Conservation (phyloP, 495 filamentous ascomycete species). For the Penicillium steckii region DNA sequence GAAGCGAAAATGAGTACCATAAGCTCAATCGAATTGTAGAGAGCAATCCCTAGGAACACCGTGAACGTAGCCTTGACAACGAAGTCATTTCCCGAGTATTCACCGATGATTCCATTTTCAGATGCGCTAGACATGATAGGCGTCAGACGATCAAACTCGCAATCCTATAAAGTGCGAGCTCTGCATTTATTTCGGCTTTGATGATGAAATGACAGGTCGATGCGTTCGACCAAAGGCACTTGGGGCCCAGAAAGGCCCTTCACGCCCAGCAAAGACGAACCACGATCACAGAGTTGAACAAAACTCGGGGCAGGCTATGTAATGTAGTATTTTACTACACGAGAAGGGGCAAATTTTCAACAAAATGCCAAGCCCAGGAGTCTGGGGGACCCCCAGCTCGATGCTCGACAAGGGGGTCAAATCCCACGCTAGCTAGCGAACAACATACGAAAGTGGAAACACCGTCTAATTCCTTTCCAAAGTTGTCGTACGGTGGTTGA, state of each 20-base stretch:
- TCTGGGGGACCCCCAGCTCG: background rate
- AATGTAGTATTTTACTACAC: background rate
- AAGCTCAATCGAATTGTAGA: slow-evolving; percentile 42
- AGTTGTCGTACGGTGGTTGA: background rate
- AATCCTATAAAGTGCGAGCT: background rate
- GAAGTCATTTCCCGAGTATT: slow-evolving; percentile 12
- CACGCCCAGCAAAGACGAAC: slow-evolving; percentile 1
- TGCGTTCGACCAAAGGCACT: background rate
- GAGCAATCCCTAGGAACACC: slow-evolving; percentile 33
- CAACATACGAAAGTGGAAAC: slow-evolving; percentile 2
- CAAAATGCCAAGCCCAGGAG: background rate
- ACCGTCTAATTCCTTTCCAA: slow-evolving; percentile 1
- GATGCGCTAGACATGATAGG: slow-evolving; percentile 2
- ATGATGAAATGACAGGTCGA: background rate
- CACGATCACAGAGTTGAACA: background rate
- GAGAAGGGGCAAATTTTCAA: background rate
- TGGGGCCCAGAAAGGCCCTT: background rate
- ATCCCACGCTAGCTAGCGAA: background rate
- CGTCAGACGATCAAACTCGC: background rate
- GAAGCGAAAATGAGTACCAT: slow-evolving; percentile 37
- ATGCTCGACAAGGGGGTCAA: background rate
- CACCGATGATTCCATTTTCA: slow-evolving; percentile 9
- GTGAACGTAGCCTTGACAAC: slow-evolving; percentile 25
- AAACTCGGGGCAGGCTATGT: background rate
- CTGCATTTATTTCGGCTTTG: background rate